Evolutionary conservation across 108 stramenopile species (phyloP).

Genomic region (Nitzschia sp.): DNA sequence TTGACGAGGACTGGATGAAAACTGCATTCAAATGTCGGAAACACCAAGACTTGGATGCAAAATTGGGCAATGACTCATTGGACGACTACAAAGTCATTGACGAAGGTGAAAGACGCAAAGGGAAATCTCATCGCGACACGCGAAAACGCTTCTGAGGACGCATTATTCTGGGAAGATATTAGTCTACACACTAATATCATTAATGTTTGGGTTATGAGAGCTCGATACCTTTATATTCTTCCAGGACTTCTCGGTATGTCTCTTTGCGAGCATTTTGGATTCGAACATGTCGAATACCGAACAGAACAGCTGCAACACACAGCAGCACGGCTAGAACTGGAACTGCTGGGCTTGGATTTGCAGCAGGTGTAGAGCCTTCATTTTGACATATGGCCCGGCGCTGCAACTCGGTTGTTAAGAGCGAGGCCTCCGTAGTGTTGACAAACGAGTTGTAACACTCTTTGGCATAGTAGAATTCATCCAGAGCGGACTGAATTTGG

Average conservation of each 20-base stretch:
- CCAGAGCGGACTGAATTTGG: conserved; percentile 2
- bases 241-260: not conserved
- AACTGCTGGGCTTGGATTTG: too few species aligned
- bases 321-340: too few species aligned
- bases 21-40: conserved; percentile 78
- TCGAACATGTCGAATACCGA: too few species aligned
- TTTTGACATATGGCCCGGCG: too few species aligned
- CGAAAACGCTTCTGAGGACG: not conserved
- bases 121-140: not conserved
- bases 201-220: too few species aligned
- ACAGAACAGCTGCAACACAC: too few species aligned
- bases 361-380: too few species aligned
- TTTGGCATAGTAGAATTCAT: not conserved
- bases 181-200: too few species aligned
- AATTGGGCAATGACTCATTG: conserved; percentile 61
- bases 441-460: conserved; percentile 8
- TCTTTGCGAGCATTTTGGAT: not conserved
- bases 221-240: too few species aligned
- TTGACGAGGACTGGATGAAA: conserved; percentile 52
- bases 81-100: conserved; percentile 84
- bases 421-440: not conserved
- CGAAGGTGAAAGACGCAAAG: conserved; percentile 22
- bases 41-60: conserved; percentile 69
- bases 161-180: too few species aligned
- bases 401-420: not conserved